Conservation (phyloP, 1,284 basidiomycete genomes). For the Cryptococcus deneoformans region DNA sequence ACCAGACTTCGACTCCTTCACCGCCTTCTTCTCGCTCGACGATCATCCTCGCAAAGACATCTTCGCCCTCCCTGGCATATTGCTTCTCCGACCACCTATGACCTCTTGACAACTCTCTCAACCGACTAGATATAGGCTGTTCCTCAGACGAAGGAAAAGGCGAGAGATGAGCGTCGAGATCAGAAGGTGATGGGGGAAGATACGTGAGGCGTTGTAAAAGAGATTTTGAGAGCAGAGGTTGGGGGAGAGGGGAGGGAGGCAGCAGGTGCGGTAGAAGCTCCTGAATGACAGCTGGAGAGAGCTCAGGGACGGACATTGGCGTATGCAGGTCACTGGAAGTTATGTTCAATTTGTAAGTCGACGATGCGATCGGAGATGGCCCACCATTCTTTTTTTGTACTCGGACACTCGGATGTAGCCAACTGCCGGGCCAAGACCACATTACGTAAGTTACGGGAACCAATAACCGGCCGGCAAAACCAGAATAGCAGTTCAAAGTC, state of each 20-base stretch:
- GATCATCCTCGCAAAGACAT: slow-evolving; percentile 13
- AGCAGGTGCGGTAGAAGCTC: too few species aligned
- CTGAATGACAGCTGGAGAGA: too few species aligned
- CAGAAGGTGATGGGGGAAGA: slow-evolving; percentile 33
- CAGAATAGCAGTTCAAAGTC: too few species aligned
- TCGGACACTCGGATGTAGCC: too few species aligned
- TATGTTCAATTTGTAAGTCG: too few species aligned
- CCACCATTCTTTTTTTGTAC: too few species aligned
- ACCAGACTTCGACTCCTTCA: slow-evolving; percentile 11
- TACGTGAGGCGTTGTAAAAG: slow-evolving; percentile 41
- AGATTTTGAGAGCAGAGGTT: slow-evolving; percentile 27
- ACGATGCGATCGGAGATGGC: too few species aligned
- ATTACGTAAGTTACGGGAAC: too few species aligned
- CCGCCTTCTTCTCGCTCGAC: slow-evolving; percentile 4
- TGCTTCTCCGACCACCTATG: slow-evolving; percentile 4
- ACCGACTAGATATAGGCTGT: slow-evolving; percentile 8
- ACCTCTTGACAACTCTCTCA: slow-evolving; percentile 9
- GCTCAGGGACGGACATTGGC: too few species aligned
- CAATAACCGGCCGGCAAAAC: too few species aligned
- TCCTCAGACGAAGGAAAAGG: slow-evolving; percentile 22
- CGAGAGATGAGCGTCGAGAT: slow-evolving; percentile 39
- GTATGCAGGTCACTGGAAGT: too few species aligned
- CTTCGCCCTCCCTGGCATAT: slow-evolving; percentile 24
- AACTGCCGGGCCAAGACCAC: too few species aligned
- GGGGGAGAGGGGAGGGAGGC: slow-evolving; percentile 24